Percentiles rank a stretch among this genome's conserved stretches.
Conservation (phyloP, 1,139 yeast genomes). For the Debaryomyces subglobosus region DNA sequence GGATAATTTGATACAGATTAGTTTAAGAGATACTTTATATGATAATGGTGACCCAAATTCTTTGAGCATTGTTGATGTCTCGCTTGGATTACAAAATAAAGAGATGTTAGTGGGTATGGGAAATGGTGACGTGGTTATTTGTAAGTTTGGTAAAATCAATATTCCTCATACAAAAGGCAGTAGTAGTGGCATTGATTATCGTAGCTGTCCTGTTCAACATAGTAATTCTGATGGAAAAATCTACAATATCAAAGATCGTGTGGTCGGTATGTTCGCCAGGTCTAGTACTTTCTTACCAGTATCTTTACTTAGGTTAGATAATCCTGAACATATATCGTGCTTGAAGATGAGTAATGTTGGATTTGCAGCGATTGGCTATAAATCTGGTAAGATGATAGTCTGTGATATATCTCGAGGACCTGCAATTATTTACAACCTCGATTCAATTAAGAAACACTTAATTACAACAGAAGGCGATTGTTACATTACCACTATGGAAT, state of each 20-base stretch:
- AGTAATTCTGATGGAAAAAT: constrained; percentile 40
- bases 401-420: constrained; percentile 84
- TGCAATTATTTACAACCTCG: constrained; percentile 63
- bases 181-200: constrained; percentile 28
- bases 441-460: constrained; percentile 43
- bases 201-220: constrained; percentile 36
- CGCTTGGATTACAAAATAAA: constrained; percentile 77
- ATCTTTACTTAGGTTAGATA: constrained; percentile 42
- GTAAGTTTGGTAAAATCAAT: constrained; percentile 60
- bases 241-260: constrained; percentile 33
- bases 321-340: constrained; percentile 55
- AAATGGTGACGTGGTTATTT: constrained; percentile 75
- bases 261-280: constrained; percentile 35
- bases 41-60: constrained; percentile 32
- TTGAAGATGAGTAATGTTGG: constrained; percentile 76
- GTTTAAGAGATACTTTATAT: constrained; percentile 39
- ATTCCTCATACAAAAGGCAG: constrained; percentile 11
- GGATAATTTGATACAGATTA: constrained; percentile 39
- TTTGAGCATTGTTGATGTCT: constrained; percentile 56
- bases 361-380: constrained; percentile 81
- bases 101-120: constrained; percentile 73
- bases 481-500: constrained; percentile 64
- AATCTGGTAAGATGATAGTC: constrained; percentile 72
- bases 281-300: constrained; percentile 64
- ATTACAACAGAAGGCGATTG: constrained; percentile 39